These are phyloP conservation scores for Kalaharituber pfeilii DNA, from an alignment of 2,329 filamentous ascomycete species.

Conservation along the genomic window DNA sequence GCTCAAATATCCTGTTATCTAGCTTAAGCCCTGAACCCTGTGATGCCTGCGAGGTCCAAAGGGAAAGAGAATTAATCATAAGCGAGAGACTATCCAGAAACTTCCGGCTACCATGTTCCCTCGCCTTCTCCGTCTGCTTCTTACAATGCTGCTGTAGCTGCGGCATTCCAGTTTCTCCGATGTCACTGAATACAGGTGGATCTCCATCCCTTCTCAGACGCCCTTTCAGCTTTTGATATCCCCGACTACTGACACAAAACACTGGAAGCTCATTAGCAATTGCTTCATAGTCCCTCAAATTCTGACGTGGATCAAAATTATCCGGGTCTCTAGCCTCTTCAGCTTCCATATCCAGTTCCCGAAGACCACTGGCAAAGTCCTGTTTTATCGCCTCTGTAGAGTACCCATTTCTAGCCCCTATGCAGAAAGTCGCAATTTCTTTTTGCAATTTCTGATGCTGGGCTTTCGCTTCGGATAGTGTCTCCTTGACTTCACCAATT, in stretches of 20 bases:
- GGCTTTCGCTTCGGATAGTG: constrained; percentile 26
- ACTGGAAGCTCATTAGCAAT: constrained; percentile 41
- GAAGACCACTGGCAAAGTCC: constrained; percentile 43
- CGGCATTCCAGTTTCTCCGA: constrained; percentile 42
- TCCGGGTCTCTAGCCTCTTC: constrained; percentile 37
- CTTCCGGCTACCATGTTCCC: constrained; percentile 30
- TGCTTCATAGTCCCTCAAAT: constrained; percentile 40
- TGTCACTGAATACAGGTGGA: constrained; percentile 36
- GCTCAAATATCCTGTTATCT: constrained; percentile 28
- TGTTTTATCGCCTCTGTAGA: constrained; percentile 37
- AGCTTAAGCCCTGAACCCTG: constrained; percentile 26
- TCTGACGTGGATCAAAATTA: constrained; percentile 38
- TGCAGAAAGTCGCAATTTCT: constrained; percentile 30
- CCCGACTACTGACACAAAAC: constrained; percentile 46
- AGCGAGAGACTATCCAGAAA: constrained; percentile 38
- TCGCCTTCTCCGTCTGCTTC: constrained; percentile 37
- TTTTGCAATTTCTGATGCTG: constrained; percentile 22
- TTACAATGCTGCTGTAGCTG: constrained; percentile 42
- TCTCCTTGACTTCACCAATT: constrained; percentile 27
- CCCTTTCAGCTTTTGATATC: constrained; percentile 44
- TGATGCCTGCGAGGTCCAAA: constrained; percentile 33
- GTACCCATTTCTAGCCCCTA: constrained; percentile 40
- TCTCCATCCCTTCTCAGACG: constrained; percentile 36
- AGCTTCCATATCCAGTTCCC: constrained; percentile 41
- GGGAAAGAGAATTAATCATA: constrained; percentile 35